phyloP scores from a whole-genome alignment of 164 flowering plant genomes.

The Tetrastigma voinierianum region DNA sequence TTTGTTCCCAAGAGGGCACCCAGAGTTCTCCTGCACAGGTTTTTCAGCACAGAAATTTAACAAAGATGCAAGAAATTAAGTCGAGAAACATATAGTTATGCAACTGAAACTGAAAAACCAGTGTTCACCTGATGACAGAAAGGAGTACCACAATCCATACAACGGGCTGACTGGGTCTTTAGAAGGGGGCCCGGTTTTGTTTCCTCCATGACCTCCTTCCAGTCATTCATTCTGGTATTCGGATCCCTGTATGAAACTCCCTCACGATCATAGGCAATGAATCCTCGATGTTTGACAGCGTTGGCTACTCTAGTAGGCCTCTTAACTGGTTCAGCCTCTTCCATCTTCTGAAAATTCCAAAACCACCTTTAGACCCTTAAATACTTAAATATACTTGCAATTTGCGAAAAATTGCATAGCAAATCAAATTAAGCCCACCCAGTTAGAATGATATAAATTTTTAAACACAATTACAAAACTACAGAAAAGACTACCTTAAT shows the following conservation, averaged over 20 bases:
- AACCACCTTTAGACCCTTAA: conserved; percentile 4
- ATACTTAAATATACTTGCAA: not conserved
- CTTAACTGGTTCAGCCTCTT: conserved; percentile 26
- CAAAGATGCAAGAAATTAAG: not conserved
- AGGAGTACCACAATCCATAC: conserved; percentile 99
- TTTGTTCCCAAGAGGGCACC: conserved; percentile 99
- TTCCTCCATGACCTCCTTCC: conserved; percentile 90
- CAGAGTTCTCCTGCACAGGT: conserved; percentile 79
- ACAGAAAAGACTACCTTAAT: too few relatives aligned
- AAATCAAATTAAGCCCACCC: too few relatives aligned
- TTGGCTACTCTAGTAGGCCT: conserved; percentile 71
- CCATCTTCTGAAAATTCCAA: conserved; percentile 33
- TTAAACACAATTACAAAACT: too few relatives aligned
- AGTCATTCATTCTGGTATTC: conserved; percentile 69
- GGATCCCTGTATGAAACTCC: conserved; percentile 90
- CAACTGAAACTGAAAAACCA: not conserved
- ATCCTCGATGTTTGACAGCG: conserved; percentile 90
- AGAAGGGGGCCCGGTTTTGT: conserved; percentile 71
- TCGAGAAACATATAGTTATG: not conserved
- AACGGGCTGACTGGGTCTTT: conserved; percentile 95
- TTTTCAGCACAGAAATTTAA: not conserved
- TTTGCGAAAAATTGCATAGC: not conserved
- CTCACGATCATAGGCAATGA: conserved; percentile 86
- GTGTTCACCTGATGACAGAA: conserved; percentile 91
- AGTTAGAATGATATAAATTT: too few relatives aligned